Evolutionary conservation across 805 yeast genomes (phyloP).

Genomic region (Metschnikowia gelsemii): DNA sequence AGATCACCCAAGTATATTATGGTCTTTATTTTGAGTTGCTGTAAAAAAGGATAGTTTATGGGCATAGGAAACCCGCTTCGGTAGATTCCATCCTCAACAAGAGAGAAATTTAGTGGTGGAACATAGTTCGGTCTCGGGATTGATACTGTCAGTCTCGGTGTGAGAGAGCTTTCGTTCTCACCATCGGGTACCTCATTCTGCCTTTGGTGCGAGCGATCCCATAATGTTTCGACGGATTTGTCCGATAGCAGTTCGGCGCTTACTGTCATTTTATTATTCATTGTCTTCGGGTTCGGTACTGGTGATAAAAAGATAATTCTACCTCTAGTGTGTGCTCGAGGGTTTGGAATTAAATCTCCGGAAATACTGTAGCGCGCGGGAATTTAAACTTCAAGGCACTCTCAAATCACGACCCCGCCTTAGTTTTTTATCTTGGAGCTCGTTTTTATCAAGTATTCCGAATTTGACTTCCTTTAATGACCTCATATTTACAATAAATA

Average conservation of each 20-base stretch:
- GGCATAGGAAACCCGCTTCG: conserved; percentile 94
- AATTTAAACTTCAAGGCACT: too few species aligned
- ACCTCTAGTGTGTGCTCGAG: too few species aligned
- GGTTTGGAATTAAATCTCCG: too few species aligned
- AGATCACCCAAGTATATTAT: conserved; percentile 79
- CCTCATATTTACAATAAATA: not conserved
- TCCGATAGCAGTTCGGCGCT: not conserved
- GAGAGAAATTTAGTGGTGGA: conserved; percentile 89
- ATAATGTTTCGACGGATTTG: conserved; percentile 1
- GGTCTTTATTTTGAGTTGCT: conserved; percentile 67
- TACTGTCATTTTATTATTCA: not conserved
- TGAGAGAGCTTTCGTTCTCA: not conserved
- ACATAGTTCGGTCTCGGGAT: conserved; percentile 38
- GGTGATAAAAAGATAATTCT: too few species aligned
- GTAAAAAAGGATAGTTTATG: conserved; percentile 75
- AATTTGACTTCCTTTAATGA: too few species aligned
- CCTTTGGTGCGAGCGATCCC: conserved; percentile 7
- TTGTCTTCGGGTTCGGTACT: not conserved
- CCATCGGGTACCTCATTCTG: conserved; percentile 7
- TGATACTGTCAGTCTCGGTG: conserved; percentile 4
- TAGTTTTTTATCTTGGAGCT: too few species aligned
- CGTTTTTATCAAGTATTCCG: too few species aligned
- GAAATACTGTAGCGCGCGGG: too few species aligned
- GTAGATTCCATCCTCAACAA: conserved; percentile 84
- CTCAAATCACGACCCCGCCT: too few species aligned